Percentiles rank a stretch among this genome's conserved stretches.
Conservation (phyloP, 2,329 filamentous ascomycete species). For the Madurella fahalii region DNA sequence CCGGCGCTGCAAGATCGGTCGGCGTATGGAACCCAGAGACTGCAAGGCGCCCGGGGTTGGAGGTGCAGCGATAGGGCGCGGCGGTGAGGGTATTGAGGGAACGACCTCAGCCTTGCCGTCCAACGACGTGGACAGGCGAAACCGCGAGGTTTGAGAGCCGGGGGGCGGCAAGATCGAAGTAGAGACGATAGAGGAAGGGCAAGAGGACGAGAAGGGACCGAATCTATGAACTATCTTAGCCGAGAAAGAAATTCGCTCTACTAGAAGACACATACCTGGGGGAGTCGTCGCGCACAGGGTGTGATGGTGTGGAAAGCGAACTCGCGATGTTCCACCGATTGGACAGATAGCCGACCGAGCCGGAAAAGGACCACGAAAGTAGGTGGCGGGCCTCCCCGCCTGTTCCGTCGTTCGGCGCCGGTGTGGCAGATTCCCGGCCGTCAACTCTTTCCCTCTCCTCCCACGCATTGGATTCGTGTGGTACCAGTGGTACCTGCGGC, state of each 20-base stretch:
- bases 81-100: constrained; percentile 64
- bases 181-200: constrained; percentile 38
- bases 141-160: constrained; percentile 48
- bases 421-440: constrained; percentile 6
- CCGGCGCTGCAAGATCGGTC: constrained; percentile 61
- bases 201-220: constrained; percentile 42
- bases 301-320: constrained; percentile 48
- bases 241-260: neutral
- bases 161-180: constrained; percentile 33
- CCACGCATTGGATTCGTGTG: neutral
- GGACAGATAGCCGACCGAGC: constrained; percentile 48
- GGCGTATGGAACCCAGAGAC: constrained; percentile 45
- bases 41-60: constrained; percentile 43
- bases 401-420: constrained; percentile 5
- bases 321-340: constrained; percentile 54
- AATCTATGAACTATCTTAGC: constrained; percentile 32
- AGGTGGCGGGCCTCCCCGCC: constrained; percentile 3
- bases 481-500: too few species aligned
- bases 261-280: constrained; percentile 37
- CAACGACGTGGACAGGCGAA: constrained; percentile 77
- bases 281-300: constrained; percentile 42
- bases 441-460: constrained; percentile 2
- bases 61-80: constrained; percentile 52
- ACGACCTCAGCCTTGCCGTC: constrained; percentile 90
- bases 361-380: constrained; percentile 40